Conservation (phyloP, 2,329 filamentous ascomycete genomes). For the Colletotrichum truncatum region DNA sequence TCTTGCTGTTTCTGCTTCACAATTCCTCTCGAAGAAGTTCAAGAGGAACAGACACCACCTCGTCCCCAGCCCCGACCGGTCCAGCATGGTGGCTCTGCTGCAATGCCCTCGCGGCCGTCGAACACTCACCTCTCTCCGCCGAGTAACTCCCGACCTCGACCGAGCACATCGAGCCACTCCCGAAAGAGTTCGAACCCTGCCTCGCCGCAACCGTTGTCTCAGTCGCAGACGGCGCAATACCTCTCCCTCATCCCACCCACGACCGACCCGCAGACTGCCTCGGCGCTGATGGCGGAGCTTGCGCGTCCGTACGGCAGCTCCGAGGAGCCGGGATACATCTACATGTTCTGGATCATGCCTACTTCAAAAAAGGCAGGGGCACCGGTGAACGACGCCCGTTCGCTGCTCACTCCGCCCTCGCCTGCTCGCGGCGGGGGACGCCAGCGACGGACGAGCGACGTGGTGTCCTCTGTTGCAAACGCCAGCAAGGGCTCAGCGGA, state of each 20-base stretch:
- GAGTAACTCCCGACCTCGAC: slow-evolving; percentile 28
- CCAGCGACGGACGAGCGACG: slow-evolving; percentile 62
- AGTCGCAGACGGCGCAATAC: slow-evolving; percentile 53
- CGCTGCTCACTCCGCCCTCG: slow-evolving; percentile 63
- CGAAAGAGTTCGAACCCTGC: slow-evolving; percentile 40
- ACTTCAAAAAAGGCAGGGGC: slow-evolving; percentile 62
- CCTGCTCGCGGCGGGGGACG: slow-evolving; percentile 44
- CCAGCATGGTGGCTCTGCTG: slow-evolving; percentile 40
- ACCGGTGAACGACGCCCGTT: slow-evolving; percentile 66
- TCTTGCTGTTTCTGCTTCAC: slow-evolving; percentile 63
- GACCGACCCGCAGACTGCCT: slow-evolving; percentile 73
- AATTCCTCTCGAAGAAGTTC: slow-evolving; percentile 54
- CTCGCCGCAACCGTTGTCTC: slow-evolving; percentile 39
- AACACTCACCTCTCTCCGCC: slow-evolving; percentile 30
- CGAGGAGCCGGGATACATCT: slow-evolving; percentile 88
- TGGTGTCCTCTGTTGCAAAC: slow-evolving; percentile 60
- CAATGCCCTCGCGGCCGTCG: slow-evolving; percentile 19
- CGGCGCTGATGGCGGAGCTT: slow-evolving; percentile 79
- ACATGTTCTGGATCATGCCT: slow-evolving; percentile 97
- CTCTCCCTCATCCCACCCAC: slow-evolving; percentile 75
- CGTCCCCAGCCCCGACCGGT: slow-evolving; percentile 58
- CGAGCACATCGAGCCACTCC: slow-evolving; percentile 36
- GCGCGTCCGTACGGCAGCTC: slow-evolving; percentile 74
- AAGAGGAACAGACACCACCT: slow-evolving; percentile 40
- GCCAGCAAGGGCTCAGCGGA: slow-evolving; percentile 37